Evolutionary conservation across 106 monocot species (phyloP).

Genomic region (Dendrobium catenatum): DNA sequence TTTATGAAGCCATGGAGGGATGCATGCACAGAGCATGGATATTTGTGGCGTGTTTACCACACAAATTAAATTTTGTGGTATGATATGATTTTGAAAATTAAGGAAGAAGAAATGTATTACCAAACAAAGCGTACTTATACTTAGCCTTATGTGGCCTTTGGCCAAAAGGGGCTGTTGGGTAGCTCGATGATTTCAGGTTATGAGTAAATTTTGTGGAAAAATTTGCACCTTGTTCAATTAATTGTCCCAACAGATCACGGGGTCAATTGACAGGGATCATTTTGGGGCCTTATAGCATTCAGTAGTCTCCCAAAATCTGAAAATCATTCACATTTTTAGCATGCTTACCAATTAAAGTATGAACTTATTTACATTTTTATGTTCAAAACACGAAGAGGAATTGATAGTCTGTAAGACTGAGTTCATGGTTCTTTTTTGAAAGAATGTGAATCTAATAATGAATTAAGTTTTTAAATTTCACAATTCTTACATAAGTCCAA

Average conservation of each 20-base stretch:
- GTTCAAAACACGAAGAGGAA: neutral
- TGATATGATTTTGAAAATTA: too few species aligned
- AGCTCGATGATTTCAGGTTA: too few species aligned
- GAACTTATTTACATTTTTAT: slow-evolving; percentile 4
- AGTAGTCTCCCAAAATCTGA: neutral
- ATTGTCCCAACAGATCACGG: too few species aligned
- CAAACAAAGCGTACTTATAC: too few species aligned
- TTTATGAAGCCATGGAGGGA: neutral
- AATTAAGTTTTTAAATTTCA: neutral
- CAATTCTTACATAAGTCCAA: neutral
- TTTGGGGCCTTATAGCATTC: neutral
- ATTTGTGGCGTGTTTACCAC: neutral
- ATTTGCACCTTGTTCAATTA: too few species aligned
- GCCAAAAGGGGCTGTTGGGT: too few species aligned
- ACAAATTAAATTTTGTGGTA: too few species aligned
- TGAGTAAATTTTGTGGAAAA: too few species aligned
- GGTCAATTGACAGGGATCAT: neutral
- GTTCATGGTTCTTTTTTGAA: neutral
- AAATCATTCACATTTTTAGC: neutral
- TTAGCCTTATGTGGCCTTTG: too few species aligned
- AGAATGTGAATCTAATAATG: neutral
- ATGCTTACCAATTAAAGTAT: neutral
- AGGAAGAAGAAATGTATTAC: too few species aligned
- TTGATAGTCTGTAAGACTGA: neutral
- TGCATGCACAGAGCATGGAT: neutral